phyloP scores from a whole-genome alignment of 345 rosid species.

The Orychophragmus violaceus region DNA sequence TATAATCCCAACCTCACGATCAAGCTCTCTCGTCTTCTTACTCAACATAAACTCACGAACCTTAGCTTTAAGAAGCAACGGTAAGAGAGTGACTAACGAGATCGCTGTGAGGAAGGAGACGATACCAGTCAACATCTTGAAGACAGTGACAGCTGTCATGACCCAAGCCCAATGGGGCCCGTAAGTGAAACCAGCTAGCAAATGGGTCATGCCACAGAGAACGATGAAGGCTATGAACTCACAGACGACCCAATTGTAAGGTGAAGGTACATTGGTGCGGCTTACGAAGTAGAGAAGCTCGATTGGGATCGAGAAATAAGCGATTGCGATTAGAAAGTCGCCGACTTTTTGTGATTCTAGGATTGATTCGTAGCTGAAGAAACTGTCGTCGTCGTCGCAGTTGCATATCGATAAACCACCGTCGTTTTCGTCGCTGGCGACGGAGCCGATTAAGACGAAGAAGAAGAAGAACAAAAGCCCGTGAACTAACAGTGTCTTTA shows the following conservation, averaged over 20 bases:
- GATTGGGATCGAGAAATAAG: constrained; percentile 85
- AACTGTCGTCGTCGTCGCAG: constrained; percentile 78
- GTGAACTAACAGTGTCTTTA: constrained; percentile 49
- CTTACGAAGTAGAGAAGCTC: constrained; percentile 90
- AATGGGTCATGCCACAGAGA: constrained; percentile 89
- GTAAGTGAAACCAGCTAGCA: constrained; percentile 84
- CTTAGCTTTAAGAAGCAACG: constrained; percentile 86
- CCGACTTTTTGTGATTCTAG: constrained; percentile 67
- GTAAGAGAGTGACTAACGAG: constrained; percentile 73
- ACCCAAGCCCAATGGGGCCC: constrained; percentile 68
- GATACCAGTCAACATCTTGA: constrained; percentile 81
- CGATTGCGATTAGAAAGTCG: constrained; percentile 85
- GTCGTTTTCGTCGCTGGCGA: constrained; percentile 40
- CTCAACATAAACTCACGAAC: constrained; percentile 83
- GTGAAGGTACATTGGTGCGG: constrained; percentile 71
- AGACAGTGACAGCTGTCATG: constrained; percentile 73
- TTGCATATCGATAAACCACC: constrained; percentile 54
- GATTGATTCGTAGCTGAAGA: constrained; percentile 59
- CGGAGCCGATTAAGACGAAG: constrained; percentile 23
- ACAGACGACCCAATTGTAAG: constrained; percentile 83
- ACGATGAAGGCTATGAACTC: constrained; percentile 95
- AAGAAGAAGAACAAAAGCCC: constrained; percentile 16
- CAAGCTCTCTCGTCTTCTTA: constrained; percentile 79
- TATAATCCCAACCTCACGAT: constrained; percentile 76
- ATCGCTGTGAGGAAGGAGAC: constrained; percentile 86